Evolutionary conservation across 306 rosid species (phyloP).

Genomic region (Vigna reflexopilosa): DNA sequence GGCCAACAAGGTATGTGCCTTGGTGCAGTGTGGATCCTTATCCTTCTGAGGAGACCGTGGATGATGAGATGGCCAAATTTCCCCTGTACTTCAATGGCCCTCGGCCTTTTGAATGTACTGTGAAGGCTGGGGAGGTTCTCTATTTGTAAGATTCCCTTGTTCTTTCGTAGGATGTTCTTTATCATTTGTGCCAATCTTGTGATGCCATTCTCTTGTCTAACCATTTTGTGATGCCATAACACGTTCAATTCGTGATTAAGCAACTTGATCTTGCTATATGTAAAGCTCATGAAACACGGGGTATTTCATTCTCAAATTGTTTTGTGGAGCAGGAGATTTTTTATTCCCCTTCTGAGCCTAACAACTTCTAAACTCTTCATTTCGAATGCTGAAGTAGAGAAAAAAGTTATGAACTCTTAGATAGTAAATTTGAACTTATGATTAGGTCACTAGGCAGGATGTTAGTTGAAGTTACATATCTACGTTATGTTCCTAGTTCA

Average conservation of each 20-base stretch:
- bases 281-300: background rate
- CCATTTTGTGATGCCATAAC: conserved; percentile 1
- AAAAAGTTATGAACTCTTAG: background rate
- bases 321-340: background rate
- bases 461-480: conserved; percentile 2
- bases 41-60: conserved; percentile 57
- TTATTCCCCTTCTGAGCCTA: conserved; percentile 14
- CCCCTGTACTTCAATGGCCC: conserved; percentile 75
- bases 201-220: background rate
- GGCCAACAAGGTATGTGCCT: conserved; percentile 70
- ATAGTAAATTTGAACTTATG: background rate
- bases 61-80: conserved; percentile 54
- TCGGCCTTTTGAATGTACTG: conserved; percentile 66
- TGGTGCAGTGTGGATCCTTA: conserved; percentile 88
- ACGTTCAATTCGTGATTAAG: background rate
- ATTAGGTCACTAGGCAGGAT: background rate
- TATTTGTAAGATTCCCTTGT: conserved; percentile 62
- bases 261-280: background rate
- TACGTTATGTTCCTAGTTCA: background rate
- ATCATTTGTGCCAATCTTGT: background rate
- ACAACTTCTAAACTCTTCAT: background rate
- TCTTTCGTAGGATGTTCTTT: conserved; percentile 27
- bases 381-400: background rate
- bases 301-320: background rate
- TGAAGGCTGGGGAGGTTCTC: conserved; percentile 86